phyloP scores from a whole-genome alignment of 257 asterid species.

The Petunia secreta region DNA sequence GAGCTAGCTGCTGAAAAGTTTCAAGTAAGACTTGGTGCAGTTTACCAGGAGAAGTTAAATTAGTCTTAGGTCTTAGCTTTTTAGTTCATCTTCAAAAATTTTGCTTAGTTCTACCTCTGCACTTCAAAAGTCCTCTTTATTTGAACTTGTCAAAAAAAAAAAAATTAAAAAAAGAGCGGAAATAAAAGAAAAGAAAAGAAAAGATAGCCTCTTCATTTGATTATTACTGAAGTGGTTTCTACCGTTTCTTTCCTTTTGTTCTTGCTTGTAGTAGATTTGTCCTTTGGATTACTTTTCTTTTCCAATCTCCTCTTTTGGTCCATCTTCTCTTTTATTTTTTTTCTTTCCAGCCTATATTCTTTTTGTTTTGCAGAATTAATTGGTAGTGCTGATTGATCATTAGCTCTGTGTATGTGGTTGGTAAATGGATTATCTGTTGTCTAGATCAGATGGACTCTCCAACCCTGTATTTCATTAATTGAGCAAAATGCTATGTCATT shows the following conservation, averaged over 20 bases:
- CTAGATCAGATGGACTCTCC: background rate
- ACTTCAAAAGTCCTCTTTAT: background rate
- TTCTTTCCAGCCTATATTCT: background rate
- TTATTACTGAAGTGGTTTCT: background rate
- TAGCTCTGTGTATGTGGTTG: background rate
- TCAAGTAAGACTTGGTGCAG: constrained; percentile 7
- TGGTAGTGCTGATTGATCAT: background rate
- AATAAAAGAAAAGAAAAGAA: too few species aligned
- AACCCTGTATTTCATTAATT: background rate
- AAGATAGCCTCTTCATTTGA: too few species aligned
- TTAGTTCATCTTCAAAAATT: constrained; percentile 7
- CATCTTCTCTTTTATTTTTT: too few species aligned
- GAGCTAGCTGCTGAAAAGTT: background rate
- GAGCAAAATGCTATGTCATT: background rate
- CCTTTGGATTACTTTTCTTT: background rate
- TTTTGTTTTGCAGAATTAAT: constrained; percentile 8
- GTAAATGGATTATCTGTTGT: background rate
- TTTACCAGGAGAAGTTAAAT: constrained; percentile 5
- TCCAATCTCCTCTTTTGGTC: background rate
- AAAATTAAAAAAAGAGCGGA: too few species aligned
- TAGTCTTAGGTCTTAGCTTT: background rate
- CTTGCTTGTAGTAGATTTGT: background rate
- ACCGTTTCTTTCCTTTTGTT: background rate
- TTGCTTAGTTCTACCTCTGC: constrained; percentile 10
- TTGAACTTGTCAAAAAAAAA: too few species aligned